Percentiles rank a stretch among this genome's conserved stretches.
Conservation (phyloP, 805 yeast genomes). For the Yarrowia porcina region DNA sequence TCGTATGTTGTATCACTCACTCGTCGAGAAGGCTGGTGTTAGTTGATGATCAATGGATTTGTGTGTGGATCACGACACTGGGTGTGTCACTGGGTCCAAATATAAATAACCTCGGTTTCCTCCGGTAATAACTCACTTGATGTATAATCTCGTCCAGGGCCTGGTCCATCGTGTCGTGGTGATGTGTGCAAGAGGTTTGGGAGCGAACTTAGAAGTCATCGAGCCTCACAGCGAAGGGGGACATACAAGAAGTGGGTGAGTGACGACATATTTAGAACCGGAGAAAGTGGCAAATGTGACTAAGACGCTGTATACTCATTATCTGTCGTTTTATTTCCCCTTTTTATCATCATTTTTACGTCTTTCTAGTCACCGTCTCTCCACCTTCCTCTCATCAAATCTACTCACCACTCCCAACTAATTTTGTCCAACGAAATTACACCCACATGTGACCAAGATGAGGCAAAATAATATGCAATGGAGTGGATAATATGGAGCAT, state of each 20-base stretch:
- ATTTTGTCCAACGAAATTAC: too few relatives aligned
- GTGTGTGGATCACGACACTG: background rate
- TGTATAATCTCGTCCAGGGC: conserved; percentile 24
- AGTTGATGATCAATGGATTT: background rate
- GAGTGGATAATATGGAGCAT: too few relatives aligned
- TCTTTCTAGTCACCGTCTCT: too few relatives aligned
- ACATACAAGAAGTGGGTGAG: background rate
- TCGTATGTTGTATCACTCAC: background rate
- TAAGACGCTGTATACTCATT: too few relatives aligned
- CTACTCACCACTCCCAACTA: too few relatives aligned
- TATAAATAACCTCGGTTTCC: background rate
- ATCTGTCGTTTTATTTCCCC: too few relatives aligned
- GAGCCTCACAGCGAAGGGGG: background rate
- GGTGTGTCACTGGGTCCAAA: background rate
- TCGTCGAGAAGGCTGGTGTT: conserved; percentile 25
- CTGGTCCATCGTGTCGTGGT: conserved; percentile 24
- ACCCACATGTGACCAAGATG: too few relatives aligned
- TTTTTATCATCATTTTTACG: too few relatives aligned
- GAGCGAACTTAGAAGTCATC: background rate
- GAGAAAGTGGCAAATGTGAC: too few relatives aligned
- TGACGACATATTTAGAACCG: too few relatives aligned
- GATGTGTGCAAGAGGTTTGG: conserved; percentile 2
- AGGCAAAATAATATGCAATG: too few relatives aligned
- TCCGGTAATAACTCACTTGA: background rate
- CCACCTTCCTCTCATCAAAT: too few relatives aligned